phyloP scores from a whole-genome alignment of 108 stramenopile species.

The Schizochytrium sp. region DNA sequence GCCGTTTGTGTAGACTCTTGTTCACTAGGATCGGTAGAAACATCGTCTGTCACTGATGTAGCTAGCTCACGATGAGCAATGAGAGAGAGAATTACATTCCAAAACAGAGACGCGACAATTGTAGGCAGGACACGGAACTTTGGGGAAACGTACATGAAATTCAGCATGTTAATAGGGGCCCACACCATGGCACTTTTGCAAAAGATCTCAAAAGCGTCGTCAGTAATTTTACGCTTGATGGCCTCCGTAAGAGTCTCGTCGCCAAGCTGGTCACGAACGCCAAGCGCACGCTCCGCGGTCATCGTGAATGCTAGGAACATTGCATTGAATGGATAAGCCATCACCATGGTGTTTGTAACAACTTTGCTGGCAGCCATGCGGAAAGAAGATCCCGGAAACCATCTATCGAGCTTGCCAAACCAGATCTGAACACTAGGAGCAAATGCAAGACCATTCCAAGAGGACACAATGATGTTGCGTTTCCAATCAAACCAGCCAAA shows the following conservation, averaged over 20 bases:
- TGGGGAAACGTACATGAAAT: constrained; percentile 28
- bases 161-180: constrained; percentile 39
- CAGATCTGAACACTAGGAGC: constrained; percentile 22
- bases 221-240: neutral
- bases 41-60: neutral
- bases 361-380: constrained; percentile 23
- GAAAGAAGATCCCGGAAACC: constrained; percentile 37
- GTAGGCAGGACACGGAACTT: constrained; percentile 52
- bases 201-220: neutral
- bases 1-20: too few relatives aligned
- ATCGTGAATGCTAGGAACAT: constrained; percentile 34
- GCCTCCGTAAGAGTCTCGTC: neutral
- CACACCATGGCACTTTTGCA: constrained; percentile 2
- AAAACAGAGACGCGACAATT: neutral
- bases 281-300: neutral
- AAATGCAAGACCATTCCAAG: constrained; percentile 33
- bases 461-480: constrained; percentile 13
- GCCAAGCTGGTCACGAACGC: neutral
- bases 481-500: constrained; percentile 44
- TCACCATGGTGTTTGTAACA: neutral
- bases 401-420: constrained; percentile 33
- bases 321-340: constrained; percentile 37
- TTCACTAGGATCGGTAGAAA: too few relatives aligned
- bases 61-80: constrained; percentile 24
- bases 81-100: constrained; percentile 39